Conservation (phyloP, 371 early-diverging fungal species). For the Rhizopus arrhizus region DNA sequence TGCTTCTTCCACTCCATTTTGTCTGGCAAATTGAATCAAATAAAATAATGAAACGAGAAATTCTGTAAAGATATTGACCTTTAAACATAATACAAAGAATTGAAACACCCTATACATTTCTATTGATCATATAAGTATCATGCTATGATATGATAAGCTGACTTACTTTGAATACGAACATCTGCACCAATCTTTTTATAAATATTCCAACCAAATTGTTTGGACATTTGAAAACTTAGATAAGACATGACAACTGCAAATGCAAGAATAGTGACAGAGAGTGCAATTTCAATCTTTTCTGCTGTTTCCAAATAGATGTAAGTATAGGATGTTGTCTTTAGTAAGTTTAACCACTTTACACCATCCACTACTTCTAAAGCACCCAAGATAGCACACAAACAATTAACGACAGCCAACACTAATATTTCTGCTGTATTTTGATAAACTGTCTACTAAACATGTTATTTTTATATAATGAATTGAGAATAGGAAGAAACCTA, state of each 20-base stretch:
- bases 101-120: constrained; percentile 54
- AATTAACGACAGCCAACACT: constrained; percentile 46
- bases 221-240: constrained; percentile 40
- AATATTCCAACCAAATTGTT: constrained; percentile 42
- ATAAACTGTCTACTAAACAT: constrained; percentile 33
- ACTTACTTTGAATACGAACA: constrained; percentile 34
- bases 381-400: constrained; percentile 46
- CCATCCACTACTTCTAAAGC: constrained; percentile 52
- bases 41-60: constrained; percentile 54
- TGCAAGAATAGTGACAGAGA: constrained; percentile 37
- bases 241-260: constrained; percentile 36
- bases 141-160: neutral
- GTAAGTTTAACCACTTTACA: constrained; percentile 38
- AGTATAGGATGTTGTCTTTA: constrained; percentile 25
- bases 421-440: constrained; percentile 50
- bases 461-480: neutral
- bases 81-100: constrained; percentile 51
- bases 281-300: constrained; percentile 45
- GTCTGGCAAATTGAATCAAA: constrained; percentile 39
- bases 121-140: constrained; percentile 4
- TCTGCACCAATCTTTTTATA: constrained; percentile 17
- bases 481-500: constrained; percentile 17
- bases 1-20: constrained; percentile 16
- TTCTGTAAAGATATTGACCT: constrained; percentile 49
- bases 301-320: constrained; percentile 34